phyloP scores from a whole-genome alignment of 2,329 filamentous ascomycete genomes.

The Metarhizium humberi region DNA sequence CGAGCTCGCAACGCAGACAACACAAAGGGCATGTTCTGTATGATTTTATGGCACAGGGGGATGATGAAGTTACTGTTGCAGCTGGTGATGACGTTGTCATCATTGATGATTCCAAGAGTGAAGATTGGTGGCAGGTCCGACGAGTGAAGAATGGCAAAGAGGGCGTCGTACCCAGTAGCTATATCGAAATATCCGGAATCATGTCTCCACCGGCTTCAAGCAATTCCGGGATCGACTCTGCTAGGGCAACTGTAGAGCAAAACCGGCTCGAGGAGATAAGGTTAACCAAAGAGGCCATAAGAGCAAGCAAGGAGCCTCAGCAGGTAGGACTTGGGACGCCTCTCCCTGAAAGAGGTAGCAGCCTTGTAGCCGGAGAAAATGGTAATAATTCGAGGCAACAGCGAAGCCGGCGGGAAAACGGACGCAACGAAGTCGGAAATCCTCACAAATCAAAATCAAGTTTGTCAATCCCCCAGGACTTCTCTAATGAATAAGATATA shows the following conservation, averaged over 20 bases:
- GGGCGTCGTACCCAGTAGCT: slow-evolving; percentile 93
- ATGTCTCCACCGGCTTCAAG: slow-evolving; percentile 39
- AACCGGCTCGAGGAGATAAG: slow-evolving; percentile 72
- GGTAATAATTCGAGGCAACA: slow-evolving; percentile 61
- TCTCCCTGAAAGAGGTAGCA: slow-evolving; percentile 72
- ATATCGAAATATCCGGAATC: slow-evolving; percentile 77
- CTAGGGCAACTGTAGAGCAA: slow-evolving; percentile 64
- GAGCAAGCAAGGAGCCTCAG: slow-evolving; percentile 46
- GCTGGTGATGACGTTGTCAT: slow-evolving; percentile 86
- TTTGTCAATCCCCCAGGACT: slow-evolving; percentile 33
- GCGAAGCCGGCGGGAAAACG: slow-evolving; percentile 62
- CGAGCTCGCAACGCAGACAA: slow-evolving; percentile 57
- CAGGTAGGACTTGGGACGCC: slow-evolving; percentile 68
- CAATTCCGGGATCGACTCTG: slow-evolving; percentile 37
- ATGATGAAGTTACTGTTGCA: slow-evolving; percentile 90
- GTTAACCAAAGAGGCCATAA: slow-evolving; percentile 70
- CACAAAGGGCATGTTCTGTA: slow-evolving; percentile 85
- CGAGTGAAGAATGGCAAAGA: slow-evolving; percentile 86
- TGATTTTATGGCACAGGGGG: slow-evolving; percentile 92
- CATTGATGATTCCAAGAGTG: slow-evolving; percentile 81
- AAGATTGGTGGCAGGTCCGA: slow-evolving; percentile 97
- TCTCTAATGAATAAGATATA: neutral
- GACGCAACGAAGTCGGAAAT: slow-evolving; percentile 43
- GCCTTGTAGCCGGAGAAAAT: slow-evolving; percentile 58
- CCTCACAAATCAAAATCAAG: slow-evolving; percentile 59